phyloP scores from a whole-genome alignment of 306 rosid species.

The Cicer judaicum region DNA sequence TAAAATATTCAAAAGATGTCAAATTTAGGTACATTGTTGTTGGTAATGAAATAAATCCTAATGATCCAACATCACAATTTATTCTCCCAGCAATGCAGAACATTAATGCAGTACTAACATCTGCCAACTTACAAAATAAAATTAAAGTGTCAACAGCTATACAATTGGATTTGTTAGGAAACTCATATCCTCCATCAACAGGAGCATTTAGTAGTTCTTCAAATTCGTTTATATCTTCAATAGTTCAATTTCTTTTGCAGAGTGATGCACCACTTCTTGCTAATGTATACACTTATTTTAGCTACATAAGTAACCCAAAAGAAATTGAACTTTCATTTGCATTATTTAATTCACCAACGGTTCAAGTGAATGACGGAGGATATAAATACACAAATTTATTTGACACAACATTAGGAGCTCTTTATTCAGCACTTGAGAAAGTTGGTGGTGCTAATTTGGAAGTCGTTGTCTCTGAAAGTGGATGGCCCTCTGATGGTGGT shows the following conservation, averaged over 20 bases:
- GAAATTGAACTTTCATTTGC: background rate
- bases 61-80: background rate
- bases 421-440: constrained; percentile 60
- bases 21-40: constrained; percentile 1
- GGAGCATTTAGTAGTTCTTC: constrained; percentile 45
- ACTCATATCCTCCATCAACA: constrained; percentile 52
- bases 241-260: constrained; percentile 46
- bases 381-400: constrained; percentile 53
- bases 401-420: constrained; percentile 53
- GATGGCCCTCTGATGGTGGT: constrained; percentile 47
- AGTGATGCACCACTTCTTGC: constrained; percentile 64
- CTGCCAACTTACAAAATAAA: constrained; percentile 45
- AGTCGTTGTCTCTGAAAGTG: constrained; percentile 42
- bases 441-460: constrained; percentile 48
- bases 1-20: background rate
- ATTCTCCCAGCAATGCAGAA: constrained; percentile 48
- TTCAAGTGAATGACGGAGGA: background rate
- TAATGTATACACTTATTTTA: constrained; percentile 61
- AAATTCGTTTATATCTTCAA: constrained; percentile 45
- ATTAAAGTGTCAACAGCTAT: constrained; percentile 64
- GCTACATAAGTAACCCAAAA: constrained; percentile 4
- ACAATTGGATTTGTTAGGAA: constrained; percentile 37
- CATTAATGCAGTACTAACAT: constrained; percentile 42
- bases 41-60: constrained; percentile 28
- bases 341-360: background rate